Evolutionary conservation across 495 filamentous ascomycete species (phyloP).

Genomic region (Amphirosellinia nigrospora): DNA sequence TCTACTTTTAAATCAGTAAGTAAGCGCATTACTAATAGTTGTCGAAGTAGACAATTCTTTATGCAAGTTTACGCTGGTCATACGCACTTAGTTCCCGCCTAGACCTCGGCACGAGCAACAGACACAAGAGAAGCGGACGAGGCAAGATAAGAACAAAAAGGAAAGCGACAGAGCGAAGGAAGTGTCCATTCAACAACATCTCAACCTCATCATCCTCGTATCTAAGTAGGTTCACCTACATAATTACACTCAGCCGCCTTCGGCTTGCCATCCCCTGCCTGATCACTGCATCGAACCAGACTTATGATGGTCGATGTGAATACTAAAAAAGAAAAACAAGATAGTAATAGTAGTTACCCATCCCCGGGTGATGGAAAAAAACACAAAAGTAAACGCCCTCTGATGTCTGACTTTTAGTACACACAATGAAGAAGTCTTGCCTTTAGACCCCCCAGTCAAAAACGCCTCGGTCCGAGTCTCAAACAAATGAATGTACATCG

Average conservation of each 20-base stretch:
- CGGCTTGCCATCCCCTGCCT: not conserved
- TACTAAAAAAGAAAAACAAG: not conserved
- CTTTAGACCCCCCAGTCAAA: conserved; percentile 12
- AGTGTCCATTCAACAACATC: conserved; percentile 1
- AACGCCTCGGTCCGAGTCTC: conserved; percentile 18
- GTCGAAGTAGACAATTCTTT: too few relatives aligned
- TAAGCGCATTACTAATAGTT: too few relatives aligned
- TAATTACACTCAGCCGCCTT: conserved; percentile 2
- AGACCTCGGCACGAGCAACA: not conserved
- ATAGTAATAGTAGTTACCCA: not conserved
- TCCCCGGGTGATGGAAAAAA: not conserved
- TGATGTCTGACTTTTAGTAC: conserved; percentile 27
- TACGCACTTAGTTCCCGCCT: too few relatives aligned
- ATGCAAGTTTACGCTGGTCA: too few relatives aligned
- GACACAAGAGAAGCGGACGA: not conserved
- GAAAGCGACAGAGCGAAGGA: not conserved
- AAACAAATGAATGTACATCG: conserved; percentile 28
- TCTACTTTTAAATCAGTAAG: too few relatives aligned
- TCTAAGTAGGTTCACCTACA: not conserved
- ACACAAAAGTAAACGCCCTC: conserved; percentile 23
- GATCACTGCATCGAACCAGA: not conserved
- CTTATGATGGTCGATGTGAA: not conserved
- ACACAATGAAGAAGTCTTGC: conserved; percentile 22
- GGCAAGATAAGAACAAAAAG: not conserved
- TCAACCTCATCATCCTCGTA: not conserved